A percentile compares a stretch with the other conserved stretches of the same genome.
These are phyloP conservation scores for Sorghum bicolor DNA, from an alignment of 176 grass and related monocot genomes.

Conservation along the genomic window Sorghum_bicolor_NCBIv3 NC_012877.2:7810001-7810500, in stretches of 20 bases:
- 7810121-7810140: neutral
- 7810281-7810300: neutral
- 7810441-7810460: neutral
- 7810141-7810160: neutral
- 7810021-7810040: conserved; percentile 43
- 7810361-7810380: neutral
- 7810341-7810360: neutral
- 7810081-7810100: conserved; percentile 90
- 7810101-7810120: conserved; percentile 4
- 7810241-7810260: neutral
- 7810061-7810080: conserved; percentile 69
- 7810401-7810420: neutral
- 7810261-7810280: neutral
- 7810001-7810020: neutral
- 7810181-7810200: neutral
- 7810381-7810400: neutral
- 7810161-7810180: neutral
- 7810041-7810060: conserved; percentile 90
- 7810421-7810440: neutral
- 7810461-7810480: neutral
- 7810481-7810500: neutral
- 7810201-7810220: neutral
- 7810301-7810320: neutral
- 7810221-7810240: neutral
- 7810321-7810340: neutral